A percentile compares a stretch with the other conserved stretches of the same genome.
These are phyloP conservation scores for Amylocarpus encephaloides DNA, from an alignment of 2,329 filamentous ascomycete species.

Conservation along the genomic window DNA sequence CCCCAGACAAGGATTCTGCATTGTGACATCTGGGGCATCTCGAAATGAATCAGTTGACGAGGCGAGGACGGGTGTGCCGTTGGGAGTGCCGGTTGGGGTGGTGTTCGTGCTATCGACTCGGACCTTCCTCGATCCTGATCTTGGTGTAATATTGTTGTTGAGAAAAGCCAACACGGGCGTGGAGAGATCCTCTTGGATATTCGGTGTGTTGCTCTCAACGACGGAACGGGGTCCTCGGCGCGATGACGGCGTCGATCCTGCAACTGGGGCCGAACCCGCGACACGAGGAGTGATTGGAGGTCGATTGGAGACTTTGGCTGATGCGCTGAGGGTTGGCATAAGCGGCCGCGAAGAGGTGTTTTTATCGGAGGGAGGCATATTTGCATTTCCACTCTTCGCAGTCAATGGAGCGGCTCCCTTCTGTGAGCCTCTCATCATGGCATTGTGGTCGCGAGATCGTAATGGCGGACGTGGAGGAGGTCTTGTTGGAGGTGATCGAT, in stretches of 20 bases:
- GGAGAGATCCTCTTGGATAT: slow-evolving; percentile 42
- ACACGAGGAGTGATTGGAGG: slow-evolving; percentile 54
- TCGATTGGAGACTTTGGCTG: slow-evolving; percentile 47
- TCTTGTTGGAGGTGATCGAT: slow-evolving; percentile 17
- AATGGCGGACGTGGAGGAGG: slow-evolving; percentile 22
- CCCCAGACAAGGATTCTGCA: slow-evolving; percentile 18
- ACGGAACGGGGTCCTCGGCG: slow-evolving; percentile 46
- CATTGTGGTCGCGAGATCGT: slow-evolving; percentile 35
- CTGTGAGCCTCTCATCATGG: slow-evolving; percentile 39
- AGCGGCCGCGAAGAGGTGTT: slow-evolving; percentile 45
- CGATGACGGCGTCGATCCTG: slow-evolving; percentile 29
- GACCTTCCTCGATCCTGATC: slow-evolving; percentile 66
- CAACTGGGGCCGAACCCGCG: slow-evolving; percentile 32
- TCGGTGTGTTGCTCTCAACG: slow-evolving; percentile 18
- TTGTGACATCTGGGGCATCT: slow-evolving; percentile 29
- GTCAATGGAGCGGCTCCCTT: slow-evolving; percentile 21
- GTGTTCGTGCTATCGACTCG: slow-evolving; percentile 62
- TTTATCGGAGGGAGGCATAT: slow-evolving; percentile 45
- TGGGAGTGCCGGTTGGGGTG: slow-evolving; percentile 60
- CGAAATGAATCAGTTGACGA: slow-evolving; percentile 29
- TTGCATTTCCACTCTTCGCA: slow-evolving; percentile 26
- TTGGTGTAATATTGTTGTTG: slow-evolving; percentile 67
- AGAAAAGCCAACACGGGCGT: slow-evolving; percentile 51
- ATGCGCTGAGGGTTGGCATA: slow-evolving; percentile 62
- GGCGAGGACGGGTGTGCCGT: slow-evolving; percentile 32